Evolutionary conservation across 441 rosid species (phyloP), one percentile per base, ranked within the genome.

Genomic region (Biscutella laevigata): DNA sequence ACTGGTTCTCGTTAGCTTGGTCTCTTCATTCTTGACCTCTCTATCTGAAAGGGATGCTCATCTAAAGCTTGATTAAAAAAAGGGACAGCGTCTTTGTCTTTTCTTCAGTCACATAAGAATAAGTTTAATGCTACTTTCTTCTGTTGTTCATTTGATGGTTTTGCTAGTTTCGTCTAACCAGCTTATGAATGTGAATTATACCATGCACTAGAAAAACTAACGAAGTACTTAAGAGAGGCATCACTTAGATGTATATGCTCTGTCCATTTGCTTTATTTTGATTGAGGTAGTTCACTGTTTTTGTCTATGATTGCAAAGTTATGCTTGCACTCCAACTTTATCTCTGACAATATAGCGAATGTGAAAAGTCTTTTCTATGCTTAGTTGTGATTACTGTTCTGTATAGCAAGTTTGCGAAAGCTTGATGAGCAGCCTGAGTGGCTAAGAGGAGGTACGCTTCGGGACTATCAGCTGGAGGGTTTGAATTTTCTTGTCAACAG

Each of bases 401-500:
- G 24, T 68, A 52, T 70, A 94, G 99, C 78, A 72, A 87, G 85
- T 74, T 77, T 94, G 61, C 72, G 98, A 71, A 94, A 87, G 88
- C 98, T 94, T 76, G 95, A 94, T 36, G 86, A 94, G 69, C 99
- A 94, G 65, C 99, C 99, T 29, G 95, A 80, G 64, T 94, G 99
- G 99, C 73, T 94, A 59, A 79, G 65, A 70, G 99, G 92, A 58
- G 99, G 99, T 70, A 90, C 79, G 62, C 95, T 94, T 59, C 99
- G 98, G 63, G 99, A 94, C 74, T 94, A 90, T 74, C 99, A 94
- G 67, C 85, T 94, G 34, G 95, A 90, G 74, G 99, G 99, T 68
- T 71, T 94, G 71, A 94, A 90, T 74, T 94, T 94, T 70, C 96
- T 94, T 54, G 98, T 94, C 25, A 94, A 94, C 68, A 94, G 99